A percentile compares a stretch with the other conserved stretches of the same genome.
phyloP scores from a whole-genome alignment of 768 basidiomycete species.

The Hortiboletus campestris region DNA sequence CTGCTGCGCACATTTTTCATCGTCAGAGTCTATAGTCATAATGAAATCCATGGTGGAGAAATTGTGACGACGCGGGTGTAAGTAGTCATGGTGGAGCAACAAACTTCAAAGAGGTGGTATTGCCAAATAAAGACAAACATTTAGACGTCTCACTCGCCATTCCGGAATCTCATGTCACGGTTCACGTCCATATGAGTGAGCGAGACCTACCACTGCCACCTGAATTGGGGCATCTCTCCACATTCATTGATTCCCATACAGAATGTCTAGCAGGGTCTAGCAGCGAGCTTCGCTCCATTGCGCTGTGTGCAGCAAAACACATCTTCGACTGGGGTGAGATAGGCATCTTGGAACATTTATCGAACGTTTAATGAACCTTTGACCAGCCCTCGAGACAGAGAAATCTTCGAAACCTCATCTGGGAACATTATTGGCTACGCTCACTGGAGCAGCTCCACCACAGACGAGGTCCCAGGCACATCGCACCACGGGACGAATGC shows the following conservation, averaged over 20 bases:
- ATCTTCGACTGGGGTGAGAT: constrained; percentile 73
- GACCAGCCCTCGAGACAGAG: constrained; percentile 68
- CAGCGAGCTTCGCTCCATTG: constrained; percentile 51
- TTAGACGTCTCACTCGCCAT: neutral
- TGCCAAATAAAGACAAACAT: constrained; percentile 23
- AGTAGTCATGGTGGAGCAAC: no score
- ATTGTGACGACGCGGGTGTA: neutral
- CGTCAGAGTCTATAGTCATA: constrained; percentile 82
- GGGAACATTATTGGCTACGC: constrained; percentile 59
- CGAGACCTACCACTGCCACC: constrained; percentile 29
- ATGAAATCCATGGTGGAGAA: constrained; percentile 55
- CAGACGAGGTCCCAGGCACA: constrained; percentile 69
- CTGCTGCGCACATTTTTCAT: constrained; percentile 45
- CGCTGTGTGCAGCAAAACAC: constrained; percentile 68
- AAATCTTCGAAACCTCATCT: constrained; percentile 61
- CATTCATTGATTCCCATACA: constrained; percentile 51
- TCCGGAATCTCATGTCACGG: neutral
- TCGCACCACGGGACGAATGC: constrained; percentile 36
- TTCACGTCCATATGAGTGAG: constrained; percentile 17
- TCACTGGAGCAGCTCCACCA: constrained; percentile 68
- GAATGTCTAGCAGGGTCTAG: constrained; percentile 57
- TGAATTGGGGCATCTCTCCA: constrained; percentile 50
- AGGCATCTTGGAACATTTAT: neutral
- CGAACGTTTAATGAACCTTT: constrained; percentile 1
- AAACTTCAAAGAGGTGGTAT: neutral